These are phyloP conservation scores for Paramecium sonneborni DNA, from an alignment of 73 alveolate genomes.

Conservation along the genomic window DNA sequence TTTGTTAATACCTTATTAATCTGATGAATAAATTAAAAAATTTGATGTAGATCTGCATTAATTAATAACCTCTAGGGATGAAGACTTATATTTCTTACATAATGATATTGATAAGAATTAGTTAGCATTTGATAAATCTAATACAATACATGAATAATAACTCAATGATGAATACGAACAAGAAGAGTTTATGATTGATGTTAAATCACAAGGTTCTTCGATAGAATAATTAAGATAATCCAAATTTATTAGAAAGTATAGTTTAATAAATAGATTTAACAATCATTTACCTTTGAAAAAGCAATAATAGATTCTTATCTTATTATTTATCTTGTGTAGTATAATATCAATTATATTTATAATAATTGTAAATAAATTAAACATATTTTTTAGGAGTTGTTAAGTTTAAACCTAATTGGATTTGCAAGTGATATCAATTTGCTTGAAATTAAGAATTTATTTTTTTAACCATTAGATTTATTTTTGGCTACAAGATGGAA, in stretches of 20 bases:
- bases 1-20: neutral
- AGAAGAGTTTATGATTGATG: neutral
- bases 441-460: neutral
- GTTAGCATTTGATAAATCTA: neutral
- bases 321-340: neutral
- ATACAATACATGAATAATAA: neutral
- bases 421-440: neutral
- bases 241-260: neutral
- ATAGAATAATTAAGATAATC: constrained; percentile 8
- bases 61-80: neutral
- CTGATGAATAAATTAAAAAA: neutral
- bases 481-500: constrained; percentile 37
- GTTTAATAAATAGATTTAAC: neutral
- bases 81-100: neutral
- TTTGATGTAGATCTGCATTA: neutral
- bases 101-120: neutral
- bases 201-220: neutral
- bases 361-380: neutral
- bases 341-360: neutral
- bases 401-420: neutral
- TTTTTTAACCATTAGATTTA: neutral
- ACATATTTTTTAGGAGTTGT: neutral
- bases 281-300: neutral
- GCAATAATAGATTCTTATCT: neutral
- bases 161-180: neutral